Conservation (phyloP, 768 basidiomycete genomes). For the Cubamyces sp. region DNA sequence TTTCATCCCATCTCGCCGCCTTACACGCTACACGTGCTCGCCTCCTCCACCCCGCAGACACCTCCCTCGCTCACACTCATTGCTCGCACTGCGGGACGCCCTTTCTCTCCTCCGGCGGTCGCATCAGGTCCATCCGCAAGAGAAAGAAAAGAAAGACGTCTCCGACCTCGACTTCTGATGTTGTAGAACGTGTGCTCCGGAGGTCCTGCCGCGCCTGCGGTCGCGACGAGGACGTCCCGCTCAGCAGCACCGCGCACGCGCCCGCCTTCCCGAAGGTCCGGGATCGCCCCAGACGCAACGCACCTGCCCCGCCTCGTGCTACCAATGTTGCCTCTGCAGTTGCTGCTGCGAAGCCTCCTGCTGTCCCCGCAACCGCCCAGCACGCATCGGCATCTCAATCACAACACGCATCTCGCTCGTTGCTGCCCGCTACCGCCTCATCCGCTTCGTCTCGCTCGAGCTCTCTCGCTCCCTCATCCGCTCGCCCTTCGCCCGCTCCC, state of each 20-base stretch:
- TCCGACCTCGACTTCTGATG: neutral
- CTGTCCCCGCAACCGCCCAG: neutral
- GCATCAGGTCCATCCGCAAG: constrained; percentile 40
- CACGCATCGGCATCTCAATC: constrained; percentile 16
- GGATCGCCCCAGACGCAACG: constrained; percentile 22
- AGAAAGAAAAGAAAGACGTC: constrained; percentile 27
- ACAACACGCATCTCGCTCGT: neutral
- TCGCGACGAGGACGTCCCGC: constrained; percentile 31
- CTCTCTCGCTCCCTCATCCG: constrained; percentile 1
- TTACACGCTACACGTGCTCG: constrained; percentile 54
- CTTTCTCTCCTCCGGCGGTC: constrained; percentile 45
- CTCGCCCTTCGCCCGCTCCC: constrained; percentile 8
- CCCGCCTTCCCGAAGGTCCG: constrained; percentile 27
- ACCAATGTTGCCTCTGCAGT: neutral
- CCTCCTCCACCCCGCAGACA: constrained; percentile 30
- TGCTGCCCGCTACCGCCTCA: constrained; percentile 1
- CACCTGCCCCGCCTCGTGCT: constrained; percentile 5
- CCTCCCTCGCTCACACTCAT: constrained; percentile 34
- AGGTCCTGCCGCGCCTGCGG: constrained; percentile 36
- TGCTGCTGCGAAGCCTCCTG: constrained; percentile 2
- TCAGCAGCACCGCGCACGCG: constrained; percentile 26
- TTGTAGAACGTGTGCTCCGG: constrained; percentile 20
- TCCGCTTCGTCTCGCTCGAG: constrained; percentile 18
- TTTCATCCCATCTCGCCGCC: constrained; percentile 65
- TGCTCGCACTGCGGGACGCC: constrained; percentile 61